phyloP scores from a whole-genome alignment of 495 filamentous ascomycete genomes.

The Talaromyces ruber region DNA sequence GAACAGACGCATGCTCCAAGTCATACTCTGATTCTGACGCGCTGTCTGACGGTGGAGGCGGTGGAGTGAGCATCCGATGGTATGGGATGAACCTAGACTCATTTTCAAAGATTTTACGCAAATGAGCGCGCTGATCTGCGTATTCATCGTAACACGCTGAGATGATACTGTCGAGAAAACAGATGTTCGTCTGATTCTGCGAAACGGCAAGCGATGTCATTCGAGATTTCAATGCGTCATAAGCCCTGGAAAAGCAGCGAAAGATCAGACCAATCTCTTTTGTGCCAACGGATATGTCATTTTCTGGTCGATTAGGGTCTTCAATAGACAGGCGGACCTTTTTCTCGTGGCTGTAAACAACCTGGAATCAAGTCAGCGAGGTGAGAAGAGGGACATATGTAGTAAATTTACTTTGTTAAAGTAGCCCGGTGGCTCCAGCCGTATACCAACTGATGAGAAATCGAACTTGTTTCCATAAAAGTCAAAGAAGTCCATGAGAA shows the following conservation, averaged over 20 bases:
- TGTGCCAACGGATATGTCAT: slow-evolving; percentile 80
- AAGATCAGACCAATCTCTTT: slow-evolving; percentile 54
- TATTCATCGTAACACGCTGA: slow-evolving; percentile 68
- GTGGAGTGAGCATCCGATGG: slow-evolving; percentile 19
- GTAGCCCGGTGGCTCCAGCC: slow-evolving; percentile 61
- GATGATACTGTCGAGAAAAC: slow-evolving; percentile 57
- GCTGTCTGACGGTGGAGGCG: slow-evolving; percentile 18
- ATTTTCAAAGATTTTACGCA: slow-evolving; percentile 37
- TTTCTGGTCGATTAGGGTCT: slow-evolving; percentile 75
- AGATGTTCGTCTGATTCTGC: slow-evolving; percentile 23
- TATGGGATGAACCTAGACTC: slow-evolving; percentile 28
- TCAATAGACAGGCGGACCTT: slow-evolving; percentile 61
- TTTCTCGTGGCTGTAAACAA: slow-evolving; percentile 24
- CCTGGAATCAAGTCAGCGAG: background rate
- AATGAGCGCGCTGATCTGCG: slow-evolving; percentile 47
- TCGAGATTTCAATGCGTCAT: slow-evolving; percentile 41
- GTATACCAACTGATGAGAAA: slow-evolving; percentile 55
- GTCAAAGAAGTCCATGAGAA: slow-evolving; percentile 79
- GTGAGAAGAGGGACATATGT: background rate
- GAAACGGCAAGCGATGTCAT: slow-evolving; percentile 38
- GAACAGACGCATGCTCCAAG: slow-evolving; percentile 14
- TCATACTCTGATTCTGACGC: slow-evolving; percentile 9
- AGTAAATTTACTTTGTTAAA: slow-evolving; percentile 58
- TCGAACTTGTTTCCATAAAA: slow-evolving; percentile 80
- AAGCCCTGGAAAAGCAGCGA: slow-evolving; percentile 54